These are phyloP conservation scores for Phaeotremella skinneri DNA, from an alignment of 768 basidiomycete genomes.

Conservation along the genomic window DNA sequence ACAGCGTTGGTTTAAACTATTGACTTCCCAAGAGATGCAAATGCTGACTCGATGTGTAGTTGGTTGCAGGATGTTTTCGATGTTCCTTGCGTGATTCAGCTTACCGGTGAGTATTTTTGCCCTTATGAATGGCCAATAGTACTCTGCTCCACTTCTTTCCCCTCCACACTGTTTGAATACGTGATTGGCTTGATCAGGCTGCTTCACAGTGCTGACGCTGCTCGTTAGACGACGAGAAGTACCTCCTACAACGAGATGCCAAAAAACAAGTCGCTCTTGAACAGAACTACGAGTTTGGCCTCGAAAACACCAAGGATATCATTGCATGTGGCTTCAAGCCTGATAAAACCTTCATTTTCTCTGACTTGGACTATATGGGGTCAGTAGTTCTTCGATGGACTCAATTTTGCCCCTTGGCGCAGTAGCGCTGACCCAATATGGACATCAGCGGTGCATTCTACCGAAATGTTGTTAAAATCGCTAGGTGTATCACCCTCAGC, in stretches of 20 bases:
- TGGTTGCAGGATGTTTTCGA: slow-evolving; percentile 97
- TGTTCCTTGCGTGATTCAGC: slow-evolving; percentile 88
- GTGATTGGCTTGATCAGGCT: neutral
- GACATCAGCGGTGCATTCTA: slow-evolving; percentile 76
- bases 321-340: slow-evolving; percentile 92
- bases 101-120: slow-evolving; percentile 76
- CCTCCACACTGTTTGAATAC: neutral
- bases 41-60: slow-evolving; percentile 54
- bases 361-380: slow-evolving; percentile 80
- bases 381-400: slow-evolving; percentile 31
- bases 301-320: slow-evolving; percentile 88
- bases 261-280: slow-evolving; percentile 59
- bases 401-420: neutral
- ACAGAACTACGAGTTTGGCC: slow-evolving; percentile 75
- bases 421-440: neutral
- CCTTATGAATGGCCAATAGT: neutral
- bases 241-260: slow-evolving; percentile 82
- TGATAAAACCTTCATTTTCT: slow-evolving; percentile 96
- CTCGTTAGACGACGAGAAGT: slow-evolving; percentile 88
- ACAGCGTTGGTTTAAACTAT: slow-evolving; percentile 68
- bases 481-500: slow-evolving; percentile 85
- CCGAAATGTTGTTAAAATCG: slow-evolving; percentile 86
- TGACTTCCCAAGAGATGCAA: neutral
- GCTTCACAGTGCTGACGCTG: slow-evolving; percentile 40
- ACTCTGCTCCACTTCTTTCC: neutral